Evolutionary conservation across 2,329 filamentous ascomycete genomes (phyloP).

Genomic region (Phialocephala sp.): DNA sequence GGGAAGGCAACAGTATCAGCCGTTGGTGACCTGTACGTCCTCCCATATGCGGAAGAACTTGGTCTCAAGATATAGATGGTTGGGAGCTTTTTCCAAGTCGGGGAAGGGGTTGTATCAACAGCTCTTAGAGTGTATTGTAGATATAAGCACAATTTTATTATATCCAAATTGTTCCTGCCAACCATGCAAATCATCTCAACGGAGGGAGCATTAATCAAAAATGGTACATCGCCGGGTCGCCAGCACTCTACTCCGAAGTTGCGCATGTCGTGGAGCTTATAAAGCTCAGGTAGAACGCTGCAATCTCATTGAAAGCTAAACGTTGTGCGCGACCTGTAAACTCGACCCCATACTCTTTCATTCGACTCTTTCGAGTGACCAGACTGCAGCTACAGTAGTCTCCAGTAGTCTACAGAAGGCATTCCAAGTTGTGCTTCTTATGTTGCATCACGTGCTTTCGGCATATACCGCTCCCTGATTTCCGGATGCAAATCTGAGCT

Average conservation of each 20-base stretch:
- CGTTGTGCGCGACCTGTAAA: neutral
- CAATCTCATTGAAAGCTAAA: neutral
- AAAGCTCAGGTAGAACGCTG: neutral
- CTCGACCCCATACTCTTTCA: too few relatives aligned
- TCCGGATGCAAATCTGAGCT: conserved; percentile 28
- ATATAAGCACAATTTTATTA: conserved; percentile 39
- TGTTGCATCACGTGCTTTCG: conserved; percentile 22
- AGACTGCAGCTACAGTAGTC: too few relatives aligned
- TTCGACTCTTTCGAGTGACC: too few relatives aligned
- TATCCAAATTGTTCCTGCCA: conserved; percentile 15
- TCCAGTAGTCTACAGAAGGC: too few relatives aligned
- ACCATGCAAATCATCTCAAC: too few relatives aligned
- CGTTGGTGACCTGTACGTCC: conserved; percentile 87
- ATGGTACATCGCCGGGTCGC: too few relatives aligned
- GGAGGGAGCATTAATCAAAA: too few relatives aligned
- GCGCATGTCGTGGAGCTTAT: too few relatives aligned
- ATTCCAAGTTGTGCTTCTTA: neutral
- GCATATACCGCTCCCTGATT: conserved; percentile 10
- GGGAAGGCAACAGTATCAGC: conserved; percentile 87
- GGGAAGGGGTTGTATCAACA: conserved; percentile 44
- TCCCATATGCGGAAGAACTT: conserved; percentile 93
- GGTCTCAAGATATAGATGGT: conserved; percentile 86
- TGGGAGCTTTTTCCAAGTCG: conserved; percentile 33
- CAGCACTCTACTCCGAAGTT: too few relatives aligned
- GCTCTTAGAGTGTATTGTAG: conserved; percentile 45